Conservation (phyloP, 768 basidiomycete species). For the Lentinula guzmanii region DNA sequence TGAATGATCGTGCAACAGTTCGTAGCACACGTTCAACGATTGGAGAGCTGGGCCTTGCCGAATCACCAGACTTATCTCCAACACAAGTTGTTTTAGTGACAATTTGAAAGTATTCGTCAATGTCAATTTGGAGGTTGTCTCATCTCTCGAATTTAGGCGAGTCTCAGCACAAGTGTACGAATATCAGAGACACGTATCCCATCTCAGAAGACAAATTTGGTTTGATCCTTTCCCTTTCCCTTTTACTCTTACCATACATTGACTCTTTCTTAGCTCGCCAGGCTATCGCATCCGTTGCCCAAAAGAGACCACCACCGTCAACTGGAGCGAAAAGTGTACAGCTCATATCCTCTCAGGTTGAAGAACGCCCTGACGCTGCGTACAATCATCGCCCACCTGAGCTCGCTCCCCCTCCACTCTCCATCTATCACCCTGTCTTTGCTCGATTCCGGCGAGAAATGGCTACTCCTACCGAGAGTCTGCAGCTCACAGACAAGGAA, state of each 20-base stretch:
- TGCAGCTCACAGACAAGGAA: not conserved
- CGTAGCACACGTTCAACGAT: too few relatives aligned
- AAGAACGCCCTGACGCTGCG: conserved; percentile 2
- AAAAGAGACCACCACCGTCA: not conserved
- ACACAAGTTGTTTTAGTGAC: too few relatives aligned
- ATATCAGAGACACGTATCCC: too few relatives aligned
- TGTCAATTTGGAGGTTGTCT: too few relatives aligned
- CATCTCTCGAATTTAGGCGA: too few relatives aligned
- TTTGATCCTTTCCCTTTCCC: not conserved
- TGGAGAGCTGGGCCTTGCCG: too few relatives aligned
- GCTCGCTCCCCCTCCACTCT: conserved; percentile 8
- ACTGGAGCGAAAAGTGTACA: not conserved
- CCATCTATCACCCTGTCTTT: conserved; percentile 11
- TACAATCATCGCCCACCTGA: conserved; percentile 9
- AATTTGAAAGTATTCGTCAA: too few relatives aligned
- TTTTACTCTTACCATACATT: not conserved
- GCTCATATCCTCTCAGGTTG: not conserved
- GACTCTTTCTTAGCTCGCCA: not conserved
- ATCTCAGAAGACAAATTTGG: too few relatives aligned
- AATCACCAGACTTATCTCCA: too few relatives aligned
- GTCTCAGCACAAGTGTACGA: too few relatives aligned
- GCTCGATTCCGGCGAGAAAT: not conserved
- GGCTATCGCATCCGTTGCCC: not conserved
- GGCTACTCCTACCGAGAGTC: not conserved
- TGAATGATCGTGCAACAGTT: too few relatives aligned